Conservation (phyloP, 163 green algal species). For the Picocystis sp. region DNA sequence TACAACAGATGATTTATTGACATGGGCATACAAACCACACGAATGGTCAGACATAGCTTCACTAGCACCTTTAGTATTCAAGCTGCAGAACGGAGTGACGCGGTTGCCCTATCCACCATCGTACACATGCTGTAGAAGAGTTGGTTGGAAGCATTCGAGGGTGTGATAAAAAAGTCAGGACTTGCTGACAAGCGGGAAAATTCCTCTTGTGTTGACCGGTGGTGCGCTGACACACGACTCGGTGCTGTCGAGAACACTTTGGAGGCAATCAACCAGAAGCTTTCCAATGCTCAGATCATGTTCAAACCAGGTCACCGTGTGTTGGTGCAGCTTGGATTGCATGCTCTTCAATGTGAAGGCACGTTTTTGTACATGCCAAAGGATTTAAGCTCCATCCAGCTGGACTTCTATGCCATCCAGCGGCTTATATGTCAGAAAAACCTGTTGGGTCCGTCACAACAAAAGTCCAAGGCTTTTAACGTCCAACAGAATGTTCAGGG, state of each 20-base stretch:
- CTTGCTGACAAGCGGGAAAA: slow-evolving; percentile 1
- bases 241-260: no score
- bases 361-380: no score
- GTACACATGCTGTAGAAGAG: slow-evolving; percentile 3
- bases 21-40: slow-evolving; percentile 11
- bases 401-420: slow-evolving; percentile 10
- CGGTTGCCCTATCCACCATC: slow-evolving; percentile 3
- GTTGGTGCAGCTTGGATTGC: no score
- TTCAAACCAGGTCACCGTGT: no score
- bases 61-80: slow-evolving; percentile 6
- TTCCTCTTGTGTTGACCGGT: no score
- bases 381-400: no score
- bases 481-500: slow-evolving; percentile 11
- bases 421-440: slow-evolving; percentile 9
- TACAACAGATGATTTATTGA: slow-evolving; percentile 3
- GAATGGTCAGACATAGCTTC: slow-evolving; percentile 13
- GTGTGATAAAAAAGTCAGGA: slow-evolving; percentile 3
- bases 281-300: no score
- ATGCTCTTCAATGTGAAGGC: no score
- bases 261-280: no score
- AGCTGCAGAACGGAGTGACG: slow-evolving; percentile 9
- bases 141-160: slow-evolving; percentile 8
- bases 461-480: slow-evolving; percentile 8
- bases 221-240: no score
- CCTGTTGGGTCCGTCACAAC: slow-evolving; percentile 10